phyloP scores from a whole-genome alignment of 192 early-diverging fungal genomes.

The Coemansia sp. region DNA sequence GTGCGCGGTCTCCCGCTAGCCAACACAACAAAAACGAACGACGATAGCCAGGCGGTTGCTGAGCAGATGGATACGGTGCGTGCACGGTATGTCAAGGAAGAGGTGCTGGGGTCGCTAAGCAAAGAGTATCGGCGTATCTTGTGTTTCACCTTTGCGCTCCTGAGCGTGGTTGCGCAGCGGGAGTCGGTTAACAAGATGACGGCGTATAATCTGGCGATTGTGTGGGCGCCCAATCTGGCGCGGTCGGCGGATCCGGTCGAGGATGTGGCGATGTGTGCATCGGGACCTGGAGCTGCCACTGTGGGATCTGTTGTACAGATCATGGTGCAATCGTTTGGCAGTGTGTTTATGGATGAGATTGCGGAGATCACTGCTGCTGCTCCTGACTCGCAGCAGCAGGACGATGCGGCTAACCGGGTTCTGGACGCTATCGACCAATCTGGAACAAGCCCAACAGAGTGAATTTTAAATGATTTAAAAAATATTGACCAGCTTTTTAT shows the following conservation, averaged over 20 bases:
- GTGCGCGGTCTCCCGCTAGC: conserved; percentile 47
- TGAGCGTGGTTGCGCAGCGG: conserved; percentile 65
- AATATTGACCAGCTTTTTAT: not conserved
- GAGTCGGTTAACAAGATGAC: conserved; percentile 77
- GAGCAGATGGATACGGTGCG: conserved; percentile 28
- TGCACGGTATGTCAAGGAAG: conserved; percentile 33
- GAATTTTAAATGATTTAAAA: too few species aligned
- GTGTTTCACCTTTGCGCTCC: conserved; percentile 52
- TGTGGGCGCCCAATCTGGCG: conserved; percentile 86
- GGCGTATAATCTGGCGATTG: conserved; percentile 75
- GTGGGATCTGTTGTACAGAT: conserved; percentile 40
- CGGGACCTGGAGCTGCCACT: conserved; percentile 22
- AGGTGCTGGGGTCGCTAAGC: conserved; percentile 21
- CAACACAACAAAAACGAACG: not conserved
- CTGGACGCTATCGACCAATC: conserved; percentile 31
- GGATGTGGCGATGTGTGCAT: conserved; percentile 47
- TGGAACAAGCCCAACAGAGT: conserved; percentile 4
- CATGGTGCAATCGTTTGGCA: conserved; percentile 30
- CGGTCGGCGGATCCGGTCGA: conserved; percentile 41
- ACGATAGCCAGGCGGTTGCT: conserved; percentile 17
- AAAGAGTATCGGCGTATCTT: conserved; percentile 35
- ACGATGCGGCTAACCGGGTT: conserved; percentile 13
- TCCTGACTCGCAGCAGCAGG: not conserved
- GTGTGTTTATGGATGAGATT: conserved; percentile 34
- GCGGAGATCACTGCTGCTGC: conserved; percentile 7